Base-by-base conservation (phyloP, 306 rosid species). In the Vicia sativa region DNA sequence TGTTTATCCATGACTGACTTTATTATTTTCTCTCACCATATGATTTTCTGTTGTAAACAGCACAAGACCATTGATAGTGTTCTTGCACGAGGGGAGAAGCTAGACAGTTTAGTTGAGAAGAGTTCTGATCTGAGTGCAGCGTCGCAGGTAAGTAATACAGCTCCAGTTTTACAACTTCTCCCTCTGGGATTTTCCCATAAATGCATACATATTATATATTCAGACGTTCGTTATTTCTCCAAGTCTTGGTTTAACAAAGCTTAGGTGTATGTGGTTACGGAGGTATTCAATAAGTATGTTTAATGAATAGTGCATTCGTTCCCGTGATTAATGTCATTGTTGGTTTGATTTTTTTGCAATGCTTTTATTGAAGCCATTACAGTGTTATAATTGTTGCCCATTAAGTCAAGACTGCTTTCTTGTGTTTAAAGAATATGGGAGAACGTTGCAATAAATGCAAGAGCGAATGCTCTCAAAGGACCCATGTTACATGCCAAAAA, bases 121-220 rank as follows among this genome's bases (percentile, higher is more conserved):
- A 95, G 99, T 83, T 95, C 99, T 44, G 99, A 95, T 82, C 95
- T 95, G 72, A 95, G 99, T 85, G 86, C 95, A 43, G 86, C 99
- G 25, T 95, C 97, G 5, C 99, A 95, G 97, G 99, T 95, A 77
- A 58, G 39, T 48, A 50, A 52, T 21, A 28, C 59, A 45, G 41
- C 49, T 45, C 38, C 45, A 31, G 37, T 74, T 44, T 52, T 73
- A 26, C 74, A 19, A 57, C 34, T 59, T 31, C 60, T n/a, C 48
- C 52, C 23, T 72, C 49, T 71, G 67, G 60, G 11, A 11, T 34
- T 37, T 26, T 19, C 46, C 52, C 44, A 4, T 66, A 23, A 64
- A 11, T 46, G 46, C 26, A 7, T 31, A 7, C 43, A n/a, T 57
- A 6, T 15, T 44, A 1, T 55, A 9, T 48, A 48, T 25, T 18